phyloP scores from a whole-genome alignment of 2,329 filamentous ascomycete species.

The Aspergillus sp. region DNA sequence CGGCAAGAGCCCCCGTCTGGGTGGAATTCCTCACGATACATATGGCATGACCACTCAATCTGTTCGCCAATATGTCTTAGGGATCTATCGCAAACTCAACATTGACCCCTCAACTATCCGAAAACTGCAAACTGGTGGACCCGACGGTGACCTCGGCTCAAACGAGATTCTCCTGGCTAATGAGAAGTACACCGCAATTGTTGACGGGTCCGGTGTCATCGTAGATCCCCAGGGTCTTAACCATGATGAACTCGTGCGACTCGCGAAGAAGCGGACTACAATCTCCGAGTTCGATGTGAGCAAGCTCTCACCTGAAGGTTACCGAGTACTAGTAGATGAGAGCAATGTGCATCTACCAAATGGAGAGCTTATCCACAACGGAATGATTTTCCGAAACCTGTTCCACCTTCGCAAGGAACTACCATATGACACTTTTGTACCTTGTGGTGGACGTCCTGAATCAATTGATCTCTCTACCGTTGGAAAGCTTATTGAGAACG shows the following conservation, averaged over 20 bases:
- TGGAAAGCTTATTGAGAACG: conserved; percentile 82
- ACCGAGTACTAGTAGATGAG: conserved; percentile 89
- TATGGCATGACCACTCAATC: conserved; percentile 99
- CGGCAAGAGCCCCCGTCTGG: conserved; percentile 92
- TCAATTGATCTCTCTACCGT: conserved; percentile 91
- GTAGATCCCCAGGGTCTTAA: conserved; percentile 90
- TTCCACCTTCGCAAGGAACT: conserved; percentile 83
- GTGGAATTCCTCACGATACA: conserved; percentile 91
- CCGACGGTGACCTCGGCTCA: conserved; percentile 92
- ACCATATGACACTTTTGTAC: conserved; percentile 85
- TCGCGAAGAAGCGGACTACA: conserved; percentile 86
- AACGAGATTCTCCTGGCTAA: conserved; percentile 97
- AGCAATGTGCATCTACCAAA: conserved; percentile 81
- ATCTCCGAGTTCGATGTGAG: conserved; percentile 80
- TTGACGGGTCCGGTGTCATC: conserved; percentile 94
- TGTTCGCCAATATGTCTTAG: conserved; percentile 91
- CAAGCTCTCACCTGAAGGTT: conserved; percentile 85
- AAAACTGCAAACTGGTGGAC: conserved; percentile 97
- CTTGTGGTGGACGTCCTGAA: conserved; percentile 93
- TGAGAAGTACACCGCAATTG: conserved; percentile 91
- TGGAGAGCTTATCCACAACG: conserved; percentile 85
- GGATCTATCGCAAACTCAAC: conserved; percentile 94
- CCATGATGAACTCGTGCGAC: conserved; percentile 74
- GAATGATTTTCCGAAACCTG: conserved; percentile 94
- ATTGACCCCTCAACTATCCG: conserved; percentile 80